Percentiles rank a stretch among this genome's conserved stretches.
These are phyloP conservation scores for Beta lomatogona DNA, from an alignment of 179 eudicot species.

Conservation along the genomic window DNA sequence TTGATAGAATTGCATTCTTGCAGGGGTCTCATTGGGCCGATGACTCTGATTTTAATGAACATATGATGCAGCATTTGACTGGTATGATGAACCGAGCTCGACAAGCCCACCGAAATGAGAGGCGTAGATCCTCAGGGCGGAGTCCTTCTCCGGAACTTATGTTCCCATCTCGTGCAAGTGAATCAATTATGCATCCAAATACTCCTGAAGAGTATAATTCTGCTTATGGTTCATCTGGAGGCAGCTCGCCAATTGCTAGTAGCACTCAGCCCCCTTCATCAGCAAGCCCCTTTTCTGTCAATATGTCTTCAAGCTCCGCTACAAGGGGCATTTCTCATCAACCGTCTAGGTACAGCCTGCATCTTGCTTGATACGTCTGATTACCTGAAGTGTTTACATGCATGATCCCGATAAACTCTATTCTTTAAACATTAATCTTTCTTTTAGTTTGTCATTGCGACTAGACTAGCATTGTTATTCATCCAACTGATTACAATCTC, in stretches of 20 bases:
- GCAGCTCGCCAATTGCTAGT: slow-evolving; percentile 41
- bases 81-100: slow-evolving; percentile 56
- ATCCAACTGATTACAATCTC: slow-evolving; percentile 8
- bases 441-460: background rate
- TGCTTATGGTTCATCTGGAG: slow-evolving; percentile 43
- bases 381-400: background rate
- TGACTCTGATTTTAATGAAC: slow-evolving; percentile 63
- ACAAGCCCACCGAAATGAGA: slow-evolving; percentile 42
- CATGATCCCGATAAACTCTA: background rate
- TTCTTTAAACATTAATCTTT: background rate
- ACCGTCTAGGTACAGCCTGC: slow-evolving; percentile 43
- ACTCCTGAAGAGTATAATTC: slow-evolving; percentile 47
- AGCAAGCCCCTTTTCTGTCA: slow-evolving; percentile 26
- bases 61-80: slow-evolving; percentile 58
- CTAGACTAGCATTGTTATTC: background rate
- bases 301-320: slow-evolving; percentile 33
- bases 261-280: slow-evolving; percentile 36
- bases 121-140: slow-evolving; percentile 41
- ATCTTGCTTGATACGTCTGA: background rate
- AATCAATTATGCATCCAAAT: slow-evolving; percentile 31
- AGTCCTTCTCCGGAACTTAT: slow-evolving; percentile 45
- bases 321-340: slow-evolving; percentile 25
- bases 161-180: slow-evolving; percentile 28
- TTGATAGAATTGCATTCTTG: slow-evolving; percentile 21
- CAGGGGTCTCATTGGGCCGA: slow-evolving; percentile 59